These are phyloP conservation scores for Phytophthora pseudosyringae DNA, from an alignment of 352 stramenopile genomes.

Conservation along the genomic window DNA sequence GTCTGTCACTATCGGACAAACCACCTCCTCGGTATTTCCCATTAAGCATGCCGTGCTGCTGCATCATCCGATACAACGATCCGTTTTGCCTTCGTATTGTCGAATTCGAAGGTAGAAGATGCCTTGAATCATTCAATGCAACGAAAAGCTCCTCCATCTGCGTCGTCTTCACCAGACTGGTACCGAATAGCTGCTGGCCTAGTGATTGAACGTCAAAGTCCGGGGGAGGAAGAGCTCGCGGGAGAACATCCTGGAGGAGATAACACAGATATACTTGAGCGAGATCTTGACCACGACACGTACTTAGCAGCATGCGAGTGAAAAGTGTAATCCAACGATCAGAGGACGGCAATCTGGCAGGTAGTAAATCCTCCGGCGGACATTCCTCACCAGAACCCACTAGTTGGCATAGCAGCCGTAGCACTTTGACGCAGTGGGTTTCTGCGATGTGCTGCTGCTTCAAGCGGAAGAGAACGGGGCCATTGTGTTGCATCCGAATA, in stretches of 20 bases:
- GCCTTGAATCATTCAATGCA: constrained; percentile 6
- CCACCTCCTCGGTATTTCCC: not conserved
- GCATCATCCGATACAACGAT: constrained; percentile 24
- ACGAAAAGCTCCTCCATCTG: constrained; percentile 21
- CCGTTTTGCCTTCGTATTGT: constrained; percentile 35
- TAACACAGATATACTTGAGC: constrained; percentile 41
- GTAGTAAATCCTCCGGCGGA: not conserved
- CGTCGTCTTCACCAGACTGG: not conserved
- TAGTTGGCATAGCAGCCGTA: constrained; percentile 48
- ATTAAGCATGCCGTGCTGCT: constrained; percentile 17
- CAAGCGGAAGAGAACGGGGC: constrained; percentile 46
- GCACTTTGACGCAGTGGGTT: constrained; percentile 35
- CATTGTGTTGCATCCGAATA: constrained; percentile 29
- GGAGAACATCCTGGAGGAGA: constrained; percentile 41
- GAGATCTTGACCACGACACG: constrained; percentile 17
- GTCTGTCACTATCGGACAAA: not conserved
- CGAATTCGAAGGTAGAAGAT: constrained; percentile 1
- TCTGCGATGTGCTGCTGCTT: constrained; percentile 41
- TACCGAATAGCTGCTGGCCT: constrained; percentile 14
- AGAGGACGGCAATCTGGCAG: constrained; percentile 11
- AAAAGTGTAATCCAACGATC: constrained; percentile 43
- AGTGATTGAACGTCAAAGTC: constrained; percentile 19
- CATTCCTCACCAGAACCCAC: not conserved
- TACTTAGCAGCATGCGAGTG: constrained; percentile 22
- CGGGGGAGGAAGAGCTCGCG: constrained; percentile 3